These are phyloP conservation scores for Parasarocladium wereldwijsianum DNA, from an alignment of 2,329 filamentous ascomycete genomes.

Conservation along the genomic window DNA sequence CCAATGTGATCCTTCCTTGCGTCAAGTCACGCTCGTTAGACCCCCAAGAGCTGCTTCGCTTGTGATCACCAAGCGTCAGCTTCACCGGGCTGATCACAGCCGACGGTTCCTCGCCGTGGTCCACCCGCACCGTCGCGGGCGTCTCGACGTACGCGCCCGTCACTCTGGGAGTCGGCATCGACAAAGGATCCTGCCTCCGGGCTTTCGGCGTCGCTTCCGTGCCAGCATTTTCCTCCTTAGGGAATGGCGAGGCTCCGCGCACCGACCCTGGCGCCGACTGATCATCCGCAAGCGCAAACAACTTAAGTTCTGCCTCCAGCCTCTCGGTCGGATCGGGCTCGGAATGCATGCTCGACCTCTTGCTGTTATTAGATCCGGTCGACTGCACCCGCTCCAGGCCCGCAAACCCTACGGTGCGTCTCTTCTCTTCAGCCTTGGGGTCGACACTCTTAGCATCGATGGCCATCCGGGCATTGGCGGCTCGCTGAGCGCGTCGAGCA, in stretches of 20 bases:
- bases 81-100: neutral
- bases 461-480: neutral
- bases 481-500: too few species aligned
- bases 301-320: constrained; percentile 39
- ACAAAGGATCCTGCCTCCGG: constrained; percentile 26
- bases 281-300: constrained; percentile 40
- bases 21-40: too few species aligned
- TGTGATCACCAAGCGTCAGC: constrained; percentile 12
- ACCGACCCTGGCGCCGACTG: constrained; percentile 41
- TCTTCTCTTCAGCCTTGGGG: constrained; percentile 10
- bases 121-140: constrained; percentile 29
- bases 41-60: constrained; percentile 4
- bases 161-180: constrained; percentile 37
- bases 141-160: constrained; percentile 43
- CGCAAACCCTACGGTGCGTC: constrained; percentile 31
- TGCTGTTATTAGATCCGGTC: constrained; percentile 30
- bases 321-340: constrained; percentile 40
- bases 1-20: too few species aligned
- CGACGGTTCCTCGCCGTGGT: constrained; percentile 6
- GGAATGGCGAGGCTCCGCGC: constrained; percentile 28
- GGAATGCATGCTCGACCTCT: constrained; percentile 32
- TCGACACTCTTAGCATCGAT: constrained; percentile 9
- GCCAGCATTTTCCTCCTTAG: constrained; percentile 17
- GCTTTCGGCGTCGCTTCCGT: constrained; percentile 35
- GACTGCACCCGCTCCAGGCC: constrained; percentile 28